These are phyloP conservation scores for Cunninghamia lanceolata DNA, from an alignment of 75 land plant species.

Conservation along the genomic window DNA sequence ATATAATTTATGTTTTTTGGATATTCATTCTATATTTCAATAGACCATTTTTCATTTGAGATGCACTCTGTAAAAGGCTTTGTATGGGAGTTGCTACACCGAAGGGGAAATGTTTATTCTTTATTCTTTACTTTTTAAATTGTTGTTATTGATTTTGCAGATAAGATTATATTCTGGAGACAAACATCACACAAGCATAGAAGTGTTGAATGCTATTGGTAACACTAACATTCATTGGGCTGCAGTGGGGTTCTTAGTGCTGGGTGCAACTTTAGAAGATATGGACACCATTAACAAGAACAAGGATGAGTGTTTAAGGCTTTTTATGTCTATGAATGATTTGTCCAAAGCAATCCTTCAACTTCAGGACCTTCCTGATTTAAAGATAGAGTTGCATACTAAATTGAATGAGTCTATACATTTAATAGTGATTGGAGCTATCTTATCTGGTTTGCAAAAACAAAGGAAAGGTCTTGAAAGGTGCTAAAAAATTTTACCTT, in stretches of 20 bases:
- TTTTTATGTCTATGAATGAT: background rate
- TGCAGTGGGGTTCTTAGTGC: background rate
- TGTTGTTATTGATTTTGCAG: background rate
- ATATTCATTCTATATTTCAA: no score
- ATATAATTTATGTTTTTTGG: no score
- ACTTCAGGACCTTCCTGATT: background rate
- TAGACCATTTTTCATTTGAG: no score
- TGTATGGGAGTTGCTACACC: no score
- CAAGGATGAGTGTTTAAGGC: background rate
- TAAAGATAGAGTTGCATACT: no score
- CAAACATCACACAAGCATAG: background rate
- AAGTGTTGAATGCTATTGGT: background rate
- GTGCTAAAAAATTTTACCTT: no score
- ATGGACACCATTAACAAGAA: background rate
- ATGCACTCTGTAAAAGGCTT: no score
- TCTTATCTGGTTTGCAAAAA: background rate
- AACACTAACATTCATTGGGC: background rate
- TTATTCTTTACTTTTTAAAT: no score
- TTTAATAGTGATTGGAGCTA: background rate
- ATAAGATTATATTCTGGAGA: background rate
- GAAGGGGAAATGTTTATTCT: background rate
- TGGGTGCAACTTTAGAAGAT: background rate
- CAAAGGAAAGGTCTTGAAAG: no score
- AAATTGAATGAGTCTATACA: background rate
- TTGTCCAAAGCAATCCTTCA: background rate